A percentile compares a stretch with the other conserved stretches of the same genome.
phyloP scores from a whole-genome alignment of 371 early-diverging fungal species.

The Mucor lusitanicus region DNA sequence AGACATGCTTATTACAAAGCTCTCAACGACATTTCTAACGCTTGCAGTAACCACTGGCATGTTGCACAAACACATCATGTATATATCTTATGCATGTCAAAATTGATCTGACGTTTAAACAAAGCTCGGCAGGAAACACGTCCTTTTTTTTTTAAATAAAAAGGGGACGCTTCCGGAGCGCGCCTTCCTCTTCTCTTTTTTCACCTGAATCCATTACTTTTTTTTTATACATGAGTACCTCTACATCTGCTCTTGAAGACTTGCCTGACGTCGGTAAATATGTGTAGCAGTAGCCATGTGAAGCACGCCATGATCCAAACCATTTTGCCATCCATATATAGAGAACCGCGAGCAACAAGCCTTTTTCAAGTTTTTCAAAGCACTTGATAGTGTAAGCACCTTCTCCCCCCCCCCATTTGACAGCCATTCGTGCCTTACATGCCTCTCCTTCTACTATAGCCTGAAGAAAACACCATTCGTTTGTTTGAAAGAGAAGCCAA shows the following conservation, averaged over 20 bases:
- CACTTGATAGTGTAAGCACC: constrained; percentile 23
- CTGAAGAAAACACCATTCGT: constrained; percentile 59
- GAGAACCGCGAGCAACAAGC: constrained; percentile 41
- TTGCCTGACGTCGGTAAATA: constrained; percentile 36
- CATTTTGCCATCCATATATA: too few relatives aligned
- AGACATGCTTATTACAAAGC: too few relatives aligned
- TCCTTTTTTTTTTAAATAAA: background rate
- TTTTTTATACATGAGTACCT: background rate
- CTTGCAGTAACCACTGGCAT: background rate
- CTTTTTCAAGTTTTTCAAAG: constrained; percentile 38
- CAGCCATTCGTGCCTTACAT: background rate
- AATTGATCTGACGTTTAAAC: background rate
- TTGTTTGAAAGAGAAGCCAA: constrained; percentile 70
- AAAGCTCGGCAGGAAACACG: background rate
- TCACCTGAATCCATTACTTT: background rate
- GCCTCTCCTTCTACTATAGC: constrained; percentile 13
- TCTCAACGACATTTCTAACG: too few relatives aligned
- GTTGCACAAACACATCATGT: background rate
- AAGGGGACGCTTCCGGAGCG: background rate
- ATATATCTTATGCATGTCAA: background rate
- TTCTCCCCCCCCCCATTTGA: background rate
- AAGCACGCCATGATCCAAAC: too few relatives aligned
- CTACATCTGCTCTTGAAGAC: constrained; percentile 14
- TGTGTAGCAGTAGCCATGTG: too few relatives aligned
- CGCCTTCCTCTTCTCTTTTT: background rate